Percentiles rank a stretch among this genome's conserved stretches.
These are phyloP conservation scores for Mycena vitilis DNA, from an alignment of 768 basidiomycete species.

Conservation along the genomic window DNA sequence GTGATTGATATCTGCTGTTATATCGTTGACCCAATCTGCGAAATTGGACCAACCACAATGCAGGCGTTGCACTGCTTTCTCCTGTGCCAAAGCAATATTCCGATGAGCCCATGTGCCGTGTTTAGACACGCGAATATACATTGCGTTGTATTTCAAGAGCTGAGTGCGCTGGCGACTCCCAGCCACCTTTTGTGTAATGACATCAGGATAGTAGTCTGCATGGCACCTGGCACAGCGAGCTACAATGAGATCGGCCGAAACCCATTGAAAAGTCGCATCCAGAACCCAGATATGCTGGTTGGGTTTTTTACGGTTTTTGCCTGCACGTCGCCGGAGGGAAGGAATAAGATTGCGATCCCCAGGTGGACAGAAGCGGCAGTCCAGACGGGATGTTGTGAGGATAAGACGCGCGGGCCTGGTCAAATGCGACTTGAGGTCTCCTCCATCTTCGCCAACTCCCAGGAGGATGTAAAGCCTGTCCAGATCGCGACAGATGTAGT, in stretches of 20 bases:
- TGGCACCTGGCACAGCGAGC: constrained; percentile 32
- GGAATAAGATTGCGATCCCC: not conserved
- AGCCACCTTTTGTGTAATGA: constrained; percentile 16
- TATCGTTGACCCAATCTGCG: constrained; percentile 42
- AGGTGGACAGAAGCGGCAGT: constrained; percentile 5
- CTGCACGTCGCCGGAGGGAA: not conserved
- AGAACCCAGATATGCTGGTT: constrained; percentile 8
- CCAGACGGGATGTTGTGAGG: not conserved
- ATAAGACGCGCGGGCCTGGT: not conserved
- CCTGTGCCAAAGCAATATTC: constrained; percentile 41
- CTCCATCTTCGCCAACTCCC: not conserved
- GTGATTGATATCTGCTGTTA: not conserved
- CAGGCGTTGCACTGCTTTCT: constrained; percentile 38
- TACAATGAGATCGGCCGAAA: constrained; percentile 6
- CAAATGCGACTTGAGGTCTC: not conserved
- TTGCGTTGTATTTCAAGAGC: constrained; percentile 33
- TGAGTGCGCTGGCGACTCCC: constrained; percentile 13
- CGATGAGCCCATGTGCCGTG: constrained; percentile 34
- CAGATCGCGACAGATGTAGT: constrained; percentile 13
- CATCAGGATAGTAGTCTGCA: constrained; percentile 40
- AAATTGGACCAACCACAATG: constrained; percentile 46
- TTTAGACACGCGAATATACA: constrained; percentile 42
- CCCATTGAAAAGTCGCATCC: constrained; percentile 19
- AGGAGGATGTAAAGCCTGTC: constrained; percentile 4
- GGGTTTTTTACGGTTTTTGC: not conserved